Evolutionary conservation across 2,329 filamentous ascomycete genomes (phyloP).

Genomic region (Fusarium vanettenii): DNA sequence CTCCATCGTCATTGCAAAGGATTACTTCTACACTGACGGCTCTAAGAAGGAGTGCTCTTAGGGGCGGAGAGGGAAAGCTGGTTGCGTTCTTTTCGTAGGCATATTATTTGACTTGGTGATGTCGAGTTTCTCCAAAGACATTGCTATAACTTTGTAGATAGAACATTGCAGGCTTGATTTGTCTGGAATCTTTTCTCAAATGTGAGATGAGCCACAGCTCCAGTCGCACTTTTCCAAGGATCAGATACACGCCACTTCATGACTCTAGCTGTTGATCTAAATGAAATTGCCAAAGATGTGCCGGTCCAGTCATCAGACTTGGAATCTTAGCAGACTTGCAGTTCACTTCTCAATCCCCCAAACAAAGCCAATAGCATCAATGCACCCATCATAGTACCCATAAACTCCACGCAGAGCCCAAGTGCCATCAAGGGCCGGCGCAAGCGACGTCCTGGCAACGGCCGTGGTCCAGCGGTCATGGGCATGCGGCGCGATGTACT

Average conservation of each 20-base stretch:
- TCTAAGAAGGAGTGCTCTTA: not conserved
- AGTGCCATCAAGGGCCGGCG: not conserved
- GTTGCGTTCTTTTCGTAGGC: not conserved
- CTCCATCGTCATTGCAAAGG: not conserved
- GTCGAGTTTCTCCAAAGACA: not conserved
- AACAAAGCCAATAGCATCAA: not conserved
- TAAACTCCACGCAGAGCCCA: not conserved
- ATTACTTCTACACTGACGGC: slow-evolving; percentile 1
- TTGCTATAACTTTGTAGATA: not conserved
- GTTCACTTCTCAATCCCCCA: not conserved
- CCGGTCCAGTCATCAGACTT: not conserved
- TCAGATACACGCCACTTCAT: not conserved
- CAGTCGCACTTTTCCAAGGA: not conserved
- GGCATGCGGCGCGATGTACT: not conserved
- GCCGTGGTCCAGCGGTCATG: not conserved
- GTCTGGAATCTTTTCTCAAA: not conserved
- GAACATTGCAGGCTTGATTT: not conserved
- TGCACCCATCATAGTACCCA: not conserved
- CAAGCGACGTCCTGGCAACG: not conserved
- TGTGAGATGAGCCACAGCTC: not conserved
- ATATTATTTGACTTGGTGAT: not conserved
- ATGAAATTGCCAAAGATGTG: not conserved
- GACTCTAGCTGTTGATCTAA: not conserved
- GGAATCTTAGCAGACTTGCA: not conserved
- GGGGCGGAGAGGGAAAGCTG: not conserved